Base-by-base conservation (phyloP, 1,139 yeast genomes). In the Saccharomyces hybrid region DNA sequence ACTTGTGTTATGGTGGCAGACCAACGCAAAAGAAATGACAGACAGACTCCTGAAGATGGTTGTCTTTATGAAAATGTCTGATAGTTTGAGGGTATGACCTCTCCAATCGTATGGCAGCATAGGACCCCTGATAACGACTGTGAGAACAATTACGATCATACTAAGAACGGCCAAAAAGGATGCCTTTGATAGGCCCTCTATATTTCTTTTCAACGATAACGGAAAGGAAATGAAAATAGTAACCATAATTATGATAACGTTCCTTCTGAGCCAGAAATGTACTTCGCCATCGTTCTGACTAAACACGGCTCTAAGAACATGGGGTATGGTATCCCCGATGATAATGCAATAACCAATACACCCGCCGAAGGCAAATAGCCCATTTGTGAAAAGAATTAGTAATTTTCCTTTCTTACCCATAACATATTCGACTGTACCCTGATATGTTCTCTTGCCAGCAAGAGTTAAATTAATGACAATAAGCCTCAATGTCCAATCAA, bases 241-340 rank as follows among this genome's bases (percentile, higher is more conserved):
- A 64, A 87, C 85, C 1, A 88, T 53, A 0, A 83, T 71, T 49
- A 91, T 90, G 38, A 90, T 79, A 14, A 81, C 73, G 63, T 86
- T 84, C 58, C 98, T 74, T 52, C 78, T 73, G 52, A 89, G 44
- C 44, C 44, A 38, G 7, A 38, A 38, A 16, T 38, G 44, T 38
- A 38, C 24, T 3, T 38, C 26, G 6, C 44, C 61, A 60, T 64
- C 63, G 47, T 84, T 69, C 7, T 71, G 63, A 0, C 88, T 88
- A 57, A 88, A 78, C 42, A 90, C 71, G 2, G 91, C 82, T 56
- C 82, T 75, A 47, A 91, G 69, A 4, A 91, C 96, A 68, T 89
- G 96, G 0, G 98, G 98, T 46, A 91, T 84, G 0, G 97, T 88
- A 66, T 91, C 98, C 21, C 98, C 98, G 47, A 91, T 88, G 62